These are phyloP conservation scores for Cryptococcus wingfieldii DNA, from an alignment of 1,284 basidiomycete genomes.

Conservation along the genomic window DNA sequence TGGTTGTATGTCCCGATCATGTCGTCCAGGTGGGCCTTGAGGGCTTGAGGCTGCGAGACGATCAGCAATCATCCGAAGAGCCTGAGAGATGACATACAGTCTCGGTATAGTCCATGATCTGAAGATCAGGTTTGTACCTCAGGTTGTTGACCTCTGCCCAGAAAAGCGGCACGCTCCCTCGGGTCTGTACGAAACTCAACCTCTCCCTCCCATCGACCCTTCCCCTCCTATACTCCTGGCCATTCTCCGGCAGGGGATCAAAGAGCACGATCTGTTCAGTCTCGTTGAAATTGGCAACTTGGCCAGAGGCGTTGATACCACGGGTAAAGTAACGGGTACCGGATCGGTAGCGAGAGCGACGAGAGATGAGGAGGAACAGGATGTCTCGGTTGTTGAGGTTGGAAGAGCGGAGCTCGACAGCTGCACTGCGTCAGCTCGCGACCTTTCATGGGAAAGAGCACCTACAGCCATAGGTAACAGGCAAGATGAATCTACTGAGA, in stretches of 20 bases:
- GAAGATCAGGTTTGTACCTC: slow-evolving; percentile 93
- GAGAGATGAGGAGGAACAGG: slow-evolving; percentile 81
- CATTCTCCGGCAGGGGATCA: slow-evolving; percentile 54
- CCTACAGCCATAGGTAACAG: slow-evolving; percentile 85
- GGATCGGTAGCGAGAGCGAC: slow-evolving; percentile 87
- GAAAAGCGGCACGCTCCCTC: slow-evolving; percentile 89
- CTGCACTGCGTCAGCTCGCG: slow-evolving; percentile 49
- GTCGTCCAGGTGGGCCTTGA: slow-evolving; percentile 70
- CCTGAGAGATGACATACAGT: slow-evolving; percentile 55
- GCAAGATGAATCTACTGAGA: slow-evolving; percentile 74
- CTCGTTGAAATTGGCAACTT: slow-evolving; percentile 83
- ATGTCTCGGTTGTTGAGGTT: slow-evolving; percentile 75
- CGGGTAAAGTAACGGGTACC: slow-evolving; percentile 97
- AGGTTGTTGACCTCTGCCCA: slow-evolving; percentile 98
- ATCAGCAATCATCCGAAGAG: neutral
- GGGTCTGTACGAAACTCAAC: slow-evolving; percentile 84
- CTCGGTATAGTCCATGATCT: slow-evolving; percentile 87
- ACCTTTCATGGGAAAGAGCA: slow-evolving; percentile 9
- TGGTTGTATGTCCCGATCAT: slow-evolving; percentile 74
- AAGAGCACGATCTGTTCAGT: slow-evolving; percentile 88
- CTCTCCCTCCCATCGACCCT: slow-evolving; percentile 51
- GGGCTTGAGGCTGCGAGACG: slow-evolving; percentile 59
- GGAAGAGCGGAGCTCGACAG: slow-evolving; percentile 78
- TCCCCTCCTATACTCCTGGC: slow-evolving; percentile 26
- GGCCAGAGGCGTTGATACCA: slow-evolving; percentile 70